Percentiles rank a stretch among this genome's conserved stretches.
Conservation (phyloP, 164 flowering plant species). For the Platanus orientalis region DNA sequence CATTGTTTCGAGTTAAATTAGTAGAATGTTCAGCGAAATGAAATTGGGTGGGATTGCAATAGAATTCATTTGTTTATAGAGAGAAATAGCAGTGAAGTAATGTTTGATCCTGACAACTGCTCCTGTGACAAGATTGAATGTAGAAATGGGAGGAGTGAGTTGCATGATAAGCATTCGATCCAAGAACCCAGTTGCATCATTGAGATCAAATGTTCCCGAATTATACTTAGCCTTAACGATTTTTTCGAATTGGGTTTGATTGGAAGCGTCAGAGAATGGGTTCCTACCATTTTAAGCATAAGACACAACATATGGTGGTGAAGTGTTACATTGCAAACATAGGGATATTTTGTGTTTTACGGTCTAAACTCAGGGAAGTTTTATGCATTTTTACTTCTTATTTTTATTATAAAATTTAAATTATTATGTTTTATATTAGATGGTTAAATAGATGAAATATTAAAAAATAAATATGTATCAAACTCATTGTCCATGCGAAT, state of each 20-base stretch:
- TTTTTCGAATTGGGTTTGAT: slow-evolving; percentile 1
- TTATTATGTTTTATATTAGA: no score
- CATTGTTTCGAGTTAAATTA: slow-evolving; percentile 24
- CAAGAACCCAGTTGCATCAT: slow-evolving; percentile 21
- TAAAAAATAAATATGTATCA: no score
- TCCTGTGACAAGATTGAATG: slow-evolving; percentile 23
- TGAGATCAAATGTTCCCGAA: background rate
- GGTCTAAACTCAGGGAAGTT: no score
- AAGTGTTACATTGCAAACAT: no score
- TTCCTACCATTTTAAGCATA: no score
- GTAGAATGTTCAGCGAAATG: slow-evolving; percentile 29
- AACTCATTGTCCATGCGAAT: no score
- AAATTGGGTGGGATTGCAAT: slow-evolving; percentile 26
- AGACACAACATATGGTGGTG: no score
- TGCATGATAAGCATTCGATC: slow-evolving; percentile 26
- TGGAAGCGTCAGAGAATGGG: background rate
- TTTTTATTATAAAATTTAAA: no score
- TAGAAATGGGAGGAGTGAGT: slow-evolving; percentile 27
- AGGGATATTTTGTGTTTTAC: no score
- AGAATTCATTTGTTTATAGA: slow-evolving; percentile 15
- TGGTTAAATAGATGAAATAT: no score
- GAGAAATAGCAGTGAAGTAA: slow-evolving; percentile 17
- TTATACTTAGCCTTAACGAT: slow-evolving; percentile 2
- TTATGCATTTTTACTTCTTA: no score
- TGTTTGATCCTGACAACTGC: slow-evolving; percentile 28